These are phyloP conservation scores for Xylaria sp. DNA, from an alignment of 2,329 filamentous ascomycete genomes.

Conservation along the genomic window DNA sequence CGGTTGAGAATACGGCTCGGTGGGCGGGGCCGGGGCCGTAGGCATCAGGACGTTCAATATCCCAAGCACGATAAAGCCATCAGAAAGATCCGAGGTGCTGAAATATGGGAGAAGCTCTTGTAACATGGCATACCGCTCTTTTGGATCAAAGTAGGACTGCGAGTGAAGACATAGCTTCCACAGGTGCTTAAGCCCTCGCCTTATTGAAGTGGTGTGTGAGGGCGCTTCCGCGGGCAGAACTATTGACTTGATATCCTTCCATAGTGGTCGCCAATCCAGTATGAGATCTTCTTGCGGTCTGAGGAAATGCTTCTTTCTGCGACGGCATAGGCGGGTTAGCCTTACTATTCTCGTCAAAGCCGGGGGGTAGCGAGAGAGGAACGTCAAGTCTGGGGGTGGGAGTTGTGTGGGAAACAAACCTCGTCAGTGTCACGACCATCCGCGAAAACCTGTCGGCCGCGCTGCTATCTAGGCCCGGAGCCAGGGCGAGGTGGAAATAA, in stretches of 20 bases:
- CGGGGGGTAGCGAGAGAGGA: not conserved
- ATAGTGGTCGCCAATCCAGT: conserved; percentile 93
- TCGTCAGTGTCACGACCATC: conserved; percentile 97
- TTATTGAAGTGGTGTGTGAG: conserved; percentile 66
- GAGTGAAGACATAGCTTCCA: conserved; percentile 91
- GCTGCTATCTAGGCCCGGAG: conserved; percentile 84
- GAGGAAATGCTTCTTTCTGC: conserved; percentile 92
- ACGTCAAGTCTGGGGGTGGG: not conserved
- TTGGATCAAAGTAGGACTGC: conserved; percentile 91
- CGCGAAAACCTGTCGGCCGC: conserved; percentile 91
- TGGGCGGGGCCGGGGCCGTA: conserved; percentile 79
- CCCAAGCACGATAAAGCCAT: conserved; percentile 92
- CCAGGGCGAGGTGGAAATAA: conserved; percentile 93
- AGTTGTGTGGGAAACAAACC: conserved; percentile 65
- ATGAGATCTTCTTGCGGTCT: conserved; percentile 89
- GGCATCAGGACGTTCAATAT: conserved; percentile 88
- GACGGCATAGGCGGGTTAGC: conserved; percentile 31
- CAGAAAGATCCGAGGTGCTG: conserved; percentile 90
- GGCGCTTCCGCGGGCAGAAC: conserved; percentile 88
- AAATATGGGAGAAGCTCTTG: conserved; percentile 87
- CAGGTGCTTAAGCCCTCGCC: conserved; percentile 71
- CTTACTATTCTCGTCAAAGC: conserved; percentile 19
- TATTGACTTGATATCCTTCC: conserved; percentile 90
- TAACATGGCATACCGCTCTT: conserved; percentile 82
- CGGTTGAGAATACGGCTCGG: conserved; percentile 80